Evolutionary conservation across 805 yeast genomes (phyloP).

Genomic region (Metschnikowia sp.): DNA sequence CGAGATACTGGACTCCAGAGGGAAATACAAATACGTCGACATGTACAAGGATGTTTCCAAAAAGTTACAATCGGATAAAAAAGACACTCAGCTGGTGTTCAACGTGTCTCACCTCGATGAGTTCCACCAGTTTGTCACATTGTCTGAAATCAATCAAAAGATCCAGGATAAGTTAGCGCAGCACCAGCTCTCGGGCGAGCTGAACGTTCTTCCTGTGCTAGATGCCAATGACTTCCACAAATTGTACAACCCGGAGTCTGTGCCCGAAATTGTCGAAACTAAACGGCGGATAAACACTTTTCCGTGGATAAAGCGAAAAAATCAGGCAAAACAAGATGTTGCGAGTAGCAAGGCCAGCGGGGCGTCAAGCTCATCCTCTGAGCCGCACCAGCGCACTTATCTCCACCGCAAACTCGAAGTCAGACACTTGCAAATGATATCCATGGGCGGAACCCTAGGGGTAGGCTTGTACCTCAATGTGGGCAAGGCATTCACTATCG

Average conservation of each 20-base stretch:
- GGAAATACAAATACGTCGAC: conserved; percentile 11
- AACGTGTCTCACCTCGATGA: conserved; percentile 33
- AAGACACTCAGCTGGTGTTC: conserved; percentile 23
- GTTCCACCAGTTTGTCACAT: conserved; percentile 30
- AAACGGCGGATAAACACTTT: background rate
- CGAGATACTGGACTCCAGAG: background rate
- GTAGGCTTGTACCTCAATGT: conserved; percentile 69
- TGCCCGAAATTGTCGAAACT: background rate
- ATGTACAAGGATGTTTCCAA: conserved; percentile 8
- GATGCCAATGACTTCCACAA: conserved; percentile 10
- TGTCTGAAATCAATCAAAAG: conserved; percentile 32
- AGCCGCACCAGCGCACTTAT: conserved; percentile 3
- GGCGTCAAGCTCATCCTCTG: background rate
- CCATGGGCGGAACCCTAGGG: conserved; percentile 75
- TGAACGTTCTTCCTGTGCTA: conserved; percentile 10
- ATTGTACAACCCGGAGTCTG: conserved; percentile 1
- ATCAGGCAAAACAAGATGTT: no score
- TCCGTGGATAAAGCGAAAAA: background rate
- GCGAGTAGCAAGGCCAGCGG: no score
- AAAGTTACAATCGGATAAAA: background rate
- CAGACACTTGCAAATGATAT: conserved; percentile 73
- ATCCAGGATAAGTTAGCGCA: conserved; percentile 22
- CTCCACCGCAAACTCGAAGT: conserved; percentile 59
- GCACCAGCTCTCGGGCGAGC: background rate
- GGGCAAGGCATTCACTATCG: conserved; percentile 68